These are phyloP conservation scores for Venturiaceae sp. DNA, from an alignment of 2,329 filamentous ascomycete genomes.

Conservation along the genomic window DNA sequence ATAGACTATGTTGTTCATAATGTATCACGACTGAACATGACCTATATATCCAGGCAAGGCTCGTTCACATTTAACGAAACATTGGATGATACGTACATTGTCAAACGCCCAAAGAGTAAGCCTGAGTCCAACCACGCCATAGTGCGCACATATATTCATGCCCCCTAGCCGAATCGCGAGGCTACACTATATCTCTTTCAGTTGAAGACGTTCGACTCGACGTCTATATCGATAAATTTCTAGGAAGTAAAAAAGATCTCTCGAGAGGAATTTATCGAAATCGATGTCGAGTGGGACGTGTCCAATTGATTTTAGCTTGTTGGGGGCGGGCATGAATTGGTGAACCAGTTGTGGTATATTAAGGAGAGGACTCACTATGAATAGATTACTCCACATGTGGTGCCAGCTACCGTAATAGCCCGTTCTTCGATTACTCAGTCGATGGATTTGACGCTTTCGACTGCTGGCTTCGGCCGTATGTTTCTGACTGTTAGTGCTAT, in stretches of 20 bases:
- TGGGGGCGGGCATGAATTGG: too few relatives aligned
- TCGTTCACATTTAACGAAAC: not conserved
- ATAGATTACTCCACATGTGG: not conserved
- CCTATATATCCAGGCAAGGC: not conserved
- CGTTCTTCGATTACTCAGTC: not conserved
- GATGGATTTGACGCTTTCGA: not conserved
- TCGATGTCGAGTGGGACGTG: too few relatives aligned
- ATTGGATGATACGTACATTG: not conserved
- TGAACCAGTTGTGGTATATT: too few relatives aligned
- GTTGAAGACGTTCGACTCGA: too few relatives aligned
- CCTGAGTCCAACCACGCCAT: not conserved
- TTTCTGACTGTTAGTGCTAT: not conserved
- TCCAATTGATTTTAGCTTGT: too few relatives aligned
- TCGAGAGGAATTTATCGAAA: too few relatives aligned
- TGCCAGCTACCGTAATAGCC: not conserved
- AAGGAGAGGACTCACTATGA: too few relatives aligned
- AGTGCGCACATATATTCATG: too few relatives aligned
- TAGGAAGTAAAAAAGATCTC: too few relatives aligned
- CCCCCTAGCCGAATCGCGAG: too few relatives aligned
- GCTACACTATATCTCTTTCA: too few relatives aligned
- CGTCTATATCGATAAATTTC: too few relatives aligned
- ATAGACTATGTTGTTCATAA: conserved; percentile 13
- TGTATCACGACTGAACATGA: conserved; percentile 10
- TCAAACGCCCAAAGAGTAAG: not conserved
- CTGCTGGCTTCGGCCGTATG: not conserved